Conservation (phyloP, 208 protist genomes). For the Endotrypanum monterogeii region DNA sequence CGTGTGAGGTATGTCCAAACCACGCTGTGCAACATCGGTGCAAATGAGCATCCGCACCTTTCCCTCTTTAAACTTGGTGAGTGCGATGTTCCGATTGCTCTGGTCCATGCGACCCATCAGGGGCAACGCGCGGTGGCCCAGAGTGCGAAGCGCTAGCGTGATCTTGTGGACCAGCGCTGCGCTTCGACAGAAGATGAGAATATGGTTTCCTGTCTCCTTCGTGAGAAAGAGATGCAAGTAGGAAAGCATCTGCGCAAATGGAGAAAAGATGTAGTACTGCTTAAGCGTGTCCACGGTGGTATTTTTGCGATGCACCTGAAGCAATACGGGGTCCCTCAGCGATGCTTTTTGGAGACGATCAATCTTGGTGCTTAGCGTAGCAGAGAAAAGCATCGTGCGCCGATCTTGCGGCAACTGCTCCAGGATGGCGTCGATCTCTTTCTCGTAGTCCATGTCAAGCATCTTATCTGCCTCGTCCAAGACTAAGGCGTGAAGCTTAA, state of each 20-base stretch:
- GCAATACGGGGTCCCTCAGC: constrained; percentile 95
- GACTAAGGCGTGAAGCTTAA: constrained; percentile 95
- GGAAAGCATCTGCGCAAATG: constrained; percentile 91
- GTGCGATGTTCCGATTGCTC: constrained; percentile 87
- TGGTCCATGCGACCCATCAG: constrained; percentile 94
- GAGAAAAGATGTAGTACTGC: constrained; percentile 98
- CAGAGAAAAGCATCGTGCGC: constrained; percentile 97
- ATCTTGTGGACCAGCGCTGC: constrained; percentile 90
- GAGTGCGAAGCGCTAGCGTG: constrained; percentile 87
- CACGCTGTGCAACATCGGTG: constrained; percentile 94
- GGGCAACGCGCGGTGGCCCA: constrained; percentile 90
- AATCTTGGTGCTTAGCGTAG: constrained; percentile 98
- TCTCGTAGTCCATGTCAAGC: constrained; percentile 98
- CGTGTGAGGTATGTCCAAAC: constrained; percentile 98
- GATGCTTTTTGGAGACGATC: constrained; percentile 98
- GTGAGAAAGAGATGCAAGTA: constrained; percentile 91
- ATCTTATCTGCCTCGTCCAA: constrained; percentile 99
- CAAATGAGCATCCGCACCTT: constrained; percentile 91
- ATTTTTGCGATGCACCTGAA: constrained; percentile 97
- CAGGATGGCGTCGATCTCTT: constrained; percentile 97
- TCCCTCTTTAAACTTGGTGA: constrained; percentile 91
- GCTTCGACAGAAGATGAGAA: constrained; percentile 92
- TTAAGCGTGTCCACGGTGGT: constrained; percentile 95
- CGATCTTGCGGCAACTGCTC: constrained; percentile 90
- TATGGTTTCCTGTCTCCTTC: constrained; percentile 89